Conservation (phyloP, 2,329 filamentous ascomycete genomes). For the Ascochyta lentis region DNA sequence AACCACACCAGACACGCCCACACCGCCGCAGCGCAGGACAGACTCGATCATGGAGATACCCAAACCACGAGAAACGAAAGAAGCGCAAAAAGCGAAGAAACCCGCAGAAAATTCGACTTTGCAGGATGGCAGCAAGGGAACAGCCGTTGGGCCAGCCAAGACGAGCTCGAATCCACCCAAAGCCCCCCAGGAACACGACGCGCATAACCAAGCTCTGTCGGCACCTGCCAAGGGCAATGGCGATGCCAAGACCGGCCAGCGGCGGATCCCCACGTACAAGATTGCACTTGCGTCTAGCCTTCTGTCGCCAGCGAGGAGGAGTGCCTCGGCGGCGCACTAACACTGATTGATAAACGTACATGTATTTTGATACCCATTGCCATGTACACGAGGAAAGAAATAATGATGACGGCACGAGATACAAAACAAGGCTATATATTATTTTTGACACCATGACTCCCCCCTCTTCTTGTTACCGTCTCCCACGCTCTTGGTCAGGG, state of each 20-base stretch:
- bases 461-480: too few species aligned
- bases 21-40: slow-evolving; percentile 28
- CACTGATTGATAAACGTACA: neutral
- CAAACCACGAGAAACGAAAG: neutral
- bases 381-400: neutral
- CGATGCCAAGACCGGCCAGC: slow-evolving; percentile 23
- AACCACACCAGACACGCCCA: slow-evolving; percentile 28
- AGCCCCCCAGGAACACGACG: neutral
- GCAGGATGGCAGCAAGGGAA: neutral
- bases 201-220: neutral
- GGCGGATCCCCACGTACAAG: slow-evolving; percentile 38
- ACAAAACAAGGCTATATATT: neutral
- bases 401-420: neutral
- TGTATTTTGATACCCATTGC: slow-evolving; percentile 1
- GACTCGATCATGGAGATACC: slow-evolving; percentile 19
- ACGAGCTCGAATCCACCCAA: neutral
- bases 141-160: neutral
- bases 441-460: too few species aligned
- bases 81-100: neutral
- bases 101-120: neutral
- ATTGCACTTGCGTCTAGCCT: slow-evolving; percentile 41
- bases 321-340: slow-evolving; percentile 11
- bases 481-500: neutral
- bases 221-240: slow-evolving; percentile 1
- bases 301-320: slow-evolving; percentile 26